phyloP scores from a whole-genome alignment of 2,329 filamentous ascomycete species.

The Xylaria sp. region DNA sequence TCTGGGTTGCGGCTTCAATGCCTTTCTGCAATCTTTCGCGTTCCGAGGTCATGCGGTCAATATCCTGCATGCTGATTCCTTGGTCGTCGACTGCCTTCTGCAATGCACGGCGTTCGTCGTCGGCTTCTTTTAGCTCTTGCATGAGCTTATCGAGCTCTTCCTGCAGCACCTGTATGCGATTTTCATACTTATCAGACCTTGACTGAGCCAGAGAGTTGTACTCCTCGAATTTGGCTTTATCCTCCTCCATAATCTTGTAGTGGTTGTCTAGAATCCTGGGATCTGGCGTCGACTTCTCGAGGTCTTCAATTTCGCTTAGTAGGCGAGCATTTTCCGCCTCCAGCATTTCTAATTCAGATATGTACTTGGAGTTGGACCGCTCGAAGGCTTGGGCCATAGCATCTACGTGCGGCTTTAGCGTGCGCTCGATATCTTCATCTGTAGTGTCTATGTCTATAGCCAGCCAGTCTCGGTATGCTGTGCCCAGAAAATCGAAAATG shows the following conservation, averaged over 20 bases:
- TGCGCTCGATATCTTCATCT: conserved; percentile 82
- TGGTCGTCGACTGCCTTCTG: conserved; percentile 91
- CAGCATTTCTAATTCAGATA: conserved; percentile 83
- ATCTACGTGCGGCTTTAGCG: conserved; percentile 84
- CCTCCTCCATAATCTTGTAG: conserved; percentile 93
- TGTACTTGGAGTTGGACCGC: conserved; percentile 82
- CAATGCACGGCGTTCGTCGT: conserved; percentile 81
- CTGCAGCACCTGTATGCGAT: conserved; percentile 81
- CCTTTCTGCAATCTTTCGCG: conserved; percentile 91
- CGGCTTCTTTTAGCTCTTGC: conserved; percentile 78
- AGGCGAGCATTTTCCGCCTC: conserved; percentile 87
- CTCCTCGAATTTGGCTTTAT: conserved; percentile 93
- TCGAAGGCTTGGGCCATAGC: conserved; percentile 91
- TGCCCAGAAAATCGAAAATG: conserved; percentile 90
- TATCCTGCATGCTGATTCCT: conserved; percentile 96
- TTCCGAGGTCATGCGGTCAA: conserved; percentile 98
- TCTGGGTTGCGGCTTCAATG: conserved; percentile 77
- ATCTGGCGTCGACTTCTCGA: conserved; percentile 87
- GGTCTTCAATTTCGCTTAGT: conserved; percentile 85
- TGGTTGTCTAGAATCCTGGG: conserved; percentile 86
- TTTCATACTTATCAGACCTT: conserved; percentile 89
- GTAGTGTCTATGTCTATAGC: conserved; percentile 89
- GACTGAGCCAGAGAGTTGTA: conserved; percentile 88
- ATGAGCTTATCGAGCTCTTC: conserved; percentile 85
- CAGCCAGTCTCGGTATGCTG: conserved; percentile 93